Conservation (phyloP, 2,329 filamentous ascomycete genomes). For the Diaporthe sp. region DNA sequence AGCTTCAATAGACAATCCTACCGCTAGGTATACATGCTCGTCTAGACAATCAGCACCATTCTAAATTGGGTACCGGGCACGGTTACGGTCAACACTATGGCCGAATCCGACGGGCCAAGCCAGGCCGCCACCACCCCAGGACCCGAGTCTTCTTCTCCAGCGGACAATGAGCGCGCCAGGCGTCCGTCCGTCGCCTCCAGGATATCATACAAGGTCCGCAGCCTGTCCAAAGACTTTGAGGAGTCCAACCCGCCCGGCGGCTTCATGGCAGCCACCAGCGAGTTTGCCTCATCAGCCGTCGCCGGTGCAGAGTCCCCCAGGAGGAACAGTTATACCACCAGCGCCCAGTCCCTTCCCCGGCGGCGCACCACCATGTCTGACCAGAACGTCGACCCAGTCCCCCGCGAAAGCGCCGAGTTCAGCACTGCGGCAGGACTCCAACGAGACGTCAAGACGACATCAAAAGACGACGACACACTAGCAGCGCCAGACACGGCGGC, state of each 20-base stretch:
- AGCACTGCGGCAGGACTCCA: not conserved
- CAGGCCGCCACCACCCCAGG: constrained; percentile 30
- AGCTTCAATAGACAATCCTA: not conserved
- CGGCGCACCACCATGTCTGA: constrained; percentile 34
- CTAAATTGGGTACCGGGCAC: not conserved
- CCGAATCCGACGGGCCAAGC: constrained; percentile 32
- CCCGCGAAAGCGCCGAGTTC: constrained; percentile 29
- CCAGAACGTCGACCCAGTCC: constrained; percentile 12
- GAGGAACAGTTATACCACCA: constrained; percentile 36
- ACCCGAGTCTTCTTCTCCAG: not conserved
- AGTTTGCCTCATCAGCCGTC: constrained; percentile 58
- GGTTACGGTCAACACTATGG: constrained; percentile 34
- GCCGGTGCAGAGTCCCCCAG: constrained; percentile 39
- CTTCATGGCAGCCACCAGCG: constrained; percentile 62
- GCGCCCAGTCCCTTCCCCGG: constrained; percentile 11
- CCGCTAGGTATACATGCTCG: not conserved
- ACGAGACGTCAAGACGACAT: not conserved
- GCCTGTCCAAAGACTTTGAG: constrained; percentile 53
- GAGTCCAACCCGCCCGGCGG: constrained; percentile 62
- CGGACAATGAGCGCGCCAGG: constrained; percentile 35
- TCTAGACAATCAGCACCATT: constrained; percentile 8
- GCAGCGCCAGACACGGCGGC: not conserved
- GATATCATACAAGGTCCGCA: constrained; percentile 38
- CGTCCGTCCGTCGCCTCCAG: constrained; percentile 40
- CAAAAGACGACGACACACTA: not conserved